Percentiles rank a stretch among this genome's conserved stretches.
These are phyloP conservation scores for Pulveroboletus sp. DNA, from an alignment of 768 basidiomycete species.

Conservation along the genomic window DNA sequence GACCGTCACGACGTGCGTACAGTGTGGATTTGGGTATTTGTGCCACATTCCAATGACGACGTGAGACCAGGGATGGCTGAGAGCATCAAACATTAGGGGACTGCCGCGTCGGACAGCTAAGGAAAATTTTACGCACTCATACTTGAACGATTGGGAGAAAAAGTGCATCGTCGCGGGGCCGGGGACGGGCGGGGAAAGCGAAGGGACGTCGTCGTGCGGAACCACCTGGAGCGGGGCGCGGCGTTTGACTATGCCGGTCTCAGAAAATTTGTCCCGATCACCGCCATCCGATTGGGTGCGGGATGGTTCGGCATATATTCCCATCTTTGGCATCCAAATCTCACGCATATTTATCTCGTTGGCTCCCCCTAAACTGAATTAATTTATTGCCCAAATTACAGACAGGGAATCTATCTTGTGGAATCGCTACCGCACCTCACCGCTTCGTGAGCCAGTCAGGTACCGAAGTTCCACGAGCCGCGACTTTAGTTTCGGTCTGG, in stretches of 20 bases:
- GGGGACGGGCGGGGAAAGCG: constrained; percentile 22
- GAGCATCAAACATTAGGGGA: constrained; percentile 11
- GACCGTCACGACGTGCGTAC: constrained; percentile 82
- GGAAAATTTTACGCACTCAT: constrained; percentile 58
- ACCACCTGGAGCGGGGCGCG: constrained; percentile 15
- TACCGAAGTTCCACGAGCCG: constrained; percentile 64
- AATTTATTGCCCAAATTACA: too few species aligned
- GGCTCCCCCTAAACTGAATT: too few species aligned
- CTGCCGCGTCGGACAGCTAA: background rate
- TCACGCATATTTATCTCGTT: too few species aligned
- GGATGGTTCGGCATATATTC: constrained; percentile 12
- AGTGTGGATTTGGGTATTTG: constrained; percentile 94
- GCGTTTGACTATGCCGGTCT: constrained; percentile 13
- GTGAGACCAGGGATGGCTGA: constrained; percentile 85
- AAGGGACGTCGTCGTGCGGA: constrained; percentile 20
- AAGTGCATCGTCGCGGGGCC: constrained; percentile 61
- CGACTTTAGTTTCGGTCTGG: constrained; percentile 76
- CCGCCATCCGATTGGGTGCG: constrained; percentile 29
- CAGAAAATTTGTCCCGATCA: constrained; percentile 15
- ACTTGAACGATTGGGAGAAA: constrained; percentile 79
- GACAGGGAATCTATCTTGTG: background rate
- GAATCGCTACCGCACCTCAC: background rate
- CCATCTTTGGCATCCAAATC: constrained; percentile 1
- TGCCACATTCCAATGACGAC: constrained; percentile 92
- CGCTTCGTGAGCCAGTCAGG: constrained; percentile 27